Conservation (phyloP, 1,284 basidiomycete species). For the Irpex rosettiformis region DNA sequence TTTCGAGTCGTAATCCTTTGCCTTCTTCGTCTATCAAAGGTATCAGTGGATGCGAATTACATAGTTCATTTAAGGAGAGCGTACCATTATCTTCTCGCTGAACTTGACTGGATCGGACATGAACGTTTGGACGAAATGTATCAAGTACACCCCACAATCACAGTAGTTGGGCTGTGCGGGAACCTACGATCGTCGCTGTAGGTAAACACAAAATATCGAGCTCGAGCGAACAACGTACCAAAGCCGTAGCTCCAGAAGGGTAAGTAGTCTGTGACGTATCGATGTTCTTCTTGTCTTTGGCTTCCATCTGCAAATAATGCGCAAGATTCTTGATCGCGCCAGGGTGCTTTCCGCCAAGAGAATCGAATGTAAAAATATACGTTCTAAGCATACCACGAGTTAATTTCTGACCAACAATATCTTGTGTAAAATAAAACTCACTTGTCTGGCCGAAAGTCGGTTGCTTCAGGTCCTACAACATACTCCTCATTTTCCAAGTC, state of each 20-base stretch:
- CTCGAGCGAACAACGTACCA: constrained; percentile 32
- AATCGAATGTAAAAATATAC: constrained; percentile 85
- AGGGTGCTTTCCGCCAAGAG: constrained; percentile 69
- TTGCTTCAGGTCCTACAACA: no score
- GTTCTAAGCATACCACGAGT: constrained; percentile 43
- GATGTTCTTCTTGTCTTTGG: constrained; percentile 66
- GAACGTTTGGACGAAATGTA: constrained; percentile 78
- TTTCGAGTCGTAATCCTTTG: constrained; percentile 22
- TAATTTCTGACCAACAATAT: neutral
- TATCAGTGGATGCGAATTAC: neutral
- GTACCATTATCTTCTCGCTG: constrained; percentile 43
- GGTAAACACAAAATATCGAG: neutral
- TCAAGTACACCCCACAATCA: constrained; percentile 82
- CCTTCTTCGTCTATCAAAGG: constrained; percentile 28
- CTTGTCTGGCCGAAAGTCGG: constrained; percentile 3
- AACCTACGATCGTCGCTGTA: constrained; percentile 41
- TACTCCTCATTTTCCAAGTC: neutral
- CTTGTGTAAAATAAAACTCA: neutral
- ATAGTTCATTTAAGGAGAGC: constrained; percentile 1
- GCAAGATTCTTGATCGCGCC: constrained; percentile 60
- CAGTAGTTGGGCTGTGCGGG: constrained; percentile 81
- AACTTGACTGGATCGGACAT: constrained; percentile 52
- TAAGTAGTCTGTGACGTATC: constrained; percentile 34
- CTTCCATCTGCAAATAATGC: constrained; percentile 77
- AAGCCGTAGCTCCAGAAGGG: constrained; percentile 42